phyloP scores from a whole-genome alignment of 305 asterid genomes.

The Rubia peregrina region DNA sequence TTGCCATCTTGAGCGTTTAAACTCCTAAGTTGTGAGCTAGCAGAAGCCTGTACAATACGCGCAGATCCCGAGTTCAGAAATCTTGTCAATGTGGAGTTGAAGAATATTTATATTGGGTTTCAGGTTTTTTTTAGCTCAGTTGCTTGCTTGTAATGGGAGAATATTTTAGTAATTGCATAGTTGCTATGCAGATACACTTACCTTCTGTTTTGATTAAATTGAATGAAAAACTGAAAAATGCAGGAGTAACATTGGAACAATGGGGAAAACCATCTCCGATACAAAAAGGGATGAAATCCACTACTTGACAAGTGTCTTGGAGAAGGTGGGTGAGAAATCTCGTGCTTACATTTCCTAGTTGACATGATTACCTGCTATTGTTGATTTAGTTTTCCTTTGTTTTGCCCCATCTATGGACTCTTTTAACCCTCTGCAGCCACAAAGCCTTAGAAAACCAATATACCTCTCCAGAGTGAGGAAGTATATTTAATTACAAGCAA shows the following conservation, averaged over 20 bases:
- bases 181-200: slow-evolving; percentile 1
- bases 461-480: neutral
- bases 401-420: neutral
- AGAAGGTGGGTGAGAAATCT: slow-evolving; percentile 34
- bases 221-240: slow-evolving; percentile 14
- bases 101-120: neutral
- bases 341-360: neutral
- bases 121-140: neutral
- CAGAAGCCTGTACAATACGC: neutral
- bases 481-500: neutral
- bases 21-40: neutral
- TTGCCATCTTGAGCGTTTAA: neutral
- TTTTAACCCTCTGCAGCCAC: neutral
- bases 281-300: slow-evolving; percentile 50
- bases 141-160: neutral
- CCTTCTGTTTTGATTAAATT: slow-evolving; percentile 1
- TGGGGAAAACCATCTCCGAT: slow-evolving; percentile 36
- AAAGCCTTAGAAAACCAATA: neutral
- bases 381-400: neutral
- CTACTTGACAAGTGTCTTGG: slow-evolving; percentile 41
- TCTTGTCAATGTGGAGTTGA: neutral
- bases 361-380: neutral
- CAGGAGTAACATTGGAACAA: slow-evolving; percentile 65
- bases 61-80: neutral
- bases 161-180: neutral